Evolutionary conservation across 495 filamentous ascomycete genomes (phyloP).

Genomic region (Neurospora discreta): DNA sequence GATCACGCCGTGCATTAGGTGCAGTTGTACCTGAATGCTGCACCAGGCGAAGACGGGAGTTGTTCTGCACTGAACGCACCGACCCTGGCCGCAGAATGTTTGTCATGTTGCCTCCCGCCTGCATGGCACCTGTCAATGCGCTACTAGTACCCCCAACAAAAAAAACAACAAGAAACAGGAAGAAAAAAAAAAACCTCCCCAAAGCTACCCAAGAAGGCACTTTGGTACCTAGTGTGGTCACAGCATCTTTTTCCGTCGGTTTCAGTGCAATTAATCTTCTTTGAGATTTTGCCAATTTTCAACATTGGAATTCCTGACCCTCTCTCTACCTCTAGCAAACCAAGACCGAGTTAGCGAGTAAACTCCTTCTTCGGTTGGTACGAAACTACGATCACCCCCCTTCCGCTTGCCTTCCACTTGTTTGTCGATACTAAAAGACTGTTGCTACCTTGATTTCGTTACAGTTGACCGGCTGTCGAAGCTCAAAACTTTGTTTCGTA

Average conservation of each 20-base stretch:
- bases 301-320: background rate
- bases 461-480: background rate
- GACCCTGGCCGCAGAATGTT: background rate
- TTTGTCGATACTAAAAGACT: background rate
- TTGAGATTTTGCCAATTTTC: background rate
- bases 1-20: background rate
- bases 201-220: background rate
- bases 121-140: too few species aligned
- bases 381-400: background rate
- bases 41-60: background rate
- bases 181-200: background rate
- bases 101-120: background rate
- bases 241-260: background rate
- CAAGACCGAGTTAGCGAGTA: background rate
- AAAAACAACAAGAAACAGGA: too few species aligned
- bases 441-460: background rate
- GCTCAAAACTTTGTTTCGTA: background rate
- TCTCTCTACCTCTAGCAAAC: background rate
- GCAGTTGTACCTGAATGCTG: background rate
- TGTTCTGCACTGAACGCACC: background rate
- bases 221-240: background rate
- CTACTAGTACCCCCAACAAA: background rate
- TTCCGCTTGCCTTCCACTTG: background rate
- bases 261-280: background rate
- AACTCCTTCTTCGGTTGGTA: background rate